Base-by-base conservation (phyloP, 2,329 filamentous ascomycete species). In the Verticillium nubilum region DNA sequence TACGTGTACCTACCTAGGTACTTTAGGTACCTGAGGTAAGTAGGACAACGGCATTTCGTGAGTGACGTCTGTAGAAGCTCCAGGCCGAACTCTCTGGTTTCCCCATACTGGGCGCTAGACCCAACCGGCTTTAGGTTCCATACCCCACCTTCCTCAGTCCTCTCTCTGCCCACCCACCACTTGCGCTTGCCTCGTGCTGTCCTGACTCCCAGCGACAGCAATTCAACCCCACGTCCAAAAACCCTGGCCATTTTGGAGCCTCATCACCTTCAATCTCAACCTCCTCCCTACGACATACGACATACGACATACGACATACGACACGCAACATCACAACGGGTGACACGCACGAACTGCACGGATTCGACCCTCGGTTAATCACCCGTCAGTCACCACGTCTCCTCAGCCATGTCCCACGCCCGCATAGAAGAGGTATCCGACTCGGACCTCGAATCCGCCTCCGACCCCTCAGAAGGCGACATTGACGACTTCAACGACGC, bases 361-460 rank as follows among this genome's bases (percentile, higher is more conserved):
- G n/a, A n/a, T n/a, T n/a, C n/a, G n/a, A n/a, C n/a, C n/a, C n/a
- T n/a, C n/a, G n/a, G n/a, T n/a, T n/a, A n/a, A n/a, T n/a, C n/a
- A n/a, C n/a, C n/a, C n/a, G n/a, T n/a, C n/a, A n/a, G n/a, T n/a
- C n/a, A 37, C 33, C 33, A 37, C 33, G n/a, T 17, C 42, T 42
- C 54, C 29, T 61, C 69, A 77, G 29, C 63, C 65, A 95, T 96
- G 92, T 90, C 91, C 52, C 88, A 95, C 79, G 86, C 93, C 61
- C 88, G 89, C 62, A 88, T 98, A 74, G 95, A 99, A 83, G 95
- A 98, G 76, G 88, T 97, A 63, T 91, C 88, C 61, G 92, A 96
- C 80, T 87, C 84, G 73, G 89, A 91, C 75, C 81, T 82, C 66
- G 87, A 85, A 61, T 81, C 50, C 9, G 58, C 52, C 66, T 91